Percentiles rank a stretch among this genome's conserved stretches.
phyloP scores from a whole-genome alignment of 192 early-diverging fungal species.

The Gigaspora rosea region DNA sequence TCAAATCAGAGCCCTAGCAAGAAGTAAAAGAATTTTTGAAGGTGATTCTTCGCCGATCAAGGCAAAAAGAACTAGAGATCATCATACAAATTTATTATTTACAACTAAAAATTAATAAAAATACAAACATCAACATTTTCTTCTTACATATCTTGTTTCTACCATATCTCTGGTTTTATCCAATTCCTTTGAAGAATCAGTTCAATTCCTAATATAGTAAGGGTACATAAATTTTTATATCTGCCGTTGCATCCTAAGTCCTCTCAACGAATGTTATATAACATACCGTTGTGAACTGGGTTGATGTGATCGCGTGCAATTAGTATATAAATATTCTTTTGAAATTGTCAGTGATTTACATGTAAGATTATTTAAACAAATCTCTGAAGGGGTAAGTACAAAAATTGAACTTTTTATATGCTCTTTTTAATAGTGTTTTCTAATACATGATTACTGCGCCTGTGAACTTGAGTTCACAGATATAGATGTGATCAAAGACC shows the following conservation, averaged over 20 bases:
- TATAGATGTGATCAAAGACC: too few species aligned
- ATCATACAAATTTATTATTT: neutral
- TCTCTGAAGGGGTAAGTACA: too few species aligned
- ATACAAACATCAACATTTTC: neutral
- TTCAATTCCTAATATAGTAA: neutral
- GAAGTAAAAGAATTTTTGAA: slow-evolving; percentile 24
- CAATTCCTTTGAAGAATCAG: neutral
- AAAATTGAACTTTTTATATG: too few species aligned
- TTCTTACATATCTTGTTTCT: neutral
- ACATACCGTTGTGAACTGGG: slow-evolving; percentile 5
- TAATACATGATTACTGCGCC: too few species aligned
- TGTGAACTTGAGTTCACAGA: too few species aligned
- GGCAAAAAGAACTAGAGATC: neutral
- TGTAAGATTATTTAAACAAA: too few species aligned
- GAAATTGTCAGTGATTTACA: too few species aligned
- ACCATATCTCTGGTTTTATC: too few species aligned
- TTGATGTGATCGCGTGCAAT: too few species aligned
- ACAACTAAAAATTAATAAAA: neutral
- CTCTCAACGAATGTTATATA: slow-evolving; percentile 4
- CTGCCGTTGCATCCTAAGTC: neutral
- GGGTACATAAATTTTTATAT: neutral
- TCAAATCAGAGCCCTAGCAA: neutral
- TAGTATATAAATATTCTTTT: too few species aligned
- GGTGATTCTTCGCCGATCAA: slow-evolving; percentile 4
- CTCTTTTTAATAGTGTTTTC: too few species aligned